Conservation (phyloP, 192 early-diverging fungal species). For the Backusella parvicylindrica region DNA sequence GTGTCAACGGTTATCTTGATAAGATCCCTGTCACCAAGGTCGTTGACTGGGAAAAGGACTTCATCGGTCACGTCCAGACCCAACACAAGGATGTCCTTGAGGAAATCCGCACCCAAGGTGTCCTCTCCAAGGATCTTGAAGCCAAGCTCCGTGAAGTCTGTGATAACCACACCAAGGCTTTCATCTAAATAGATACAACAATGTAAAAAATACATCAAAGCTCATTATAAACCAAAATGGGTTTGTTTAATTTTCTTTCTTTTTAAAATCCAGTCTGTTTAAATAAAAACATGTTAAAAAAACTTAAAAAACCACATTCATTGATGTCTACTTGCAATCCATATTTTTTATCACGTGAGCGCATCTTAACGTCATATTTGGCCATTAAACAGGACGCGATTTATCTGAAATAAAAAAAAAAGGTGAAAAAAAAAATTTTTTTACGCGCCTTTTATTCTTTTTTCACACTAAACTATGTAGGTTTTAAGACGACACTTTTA, state of each 20-base stretch:
- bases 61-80: slow-evolving; percentile 83
- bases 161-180: slow-evolving; percentile 75
- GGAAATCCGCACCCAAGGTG: slow-evolving; percentile 85
- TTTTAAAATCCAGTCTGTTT: not conserved
- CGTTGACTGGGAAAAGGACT: slow-evolving; percentile 88
- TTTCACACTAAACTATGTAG: not conserved
- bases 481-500: not conserved
- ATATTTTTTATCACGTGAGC: not conserved
- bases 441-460: not conserved
- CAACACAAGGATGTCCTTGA: slow-evolving; percentile 89
- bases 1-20: slow-evolving; percentile 99
- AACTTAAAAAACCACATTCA: not conserved
- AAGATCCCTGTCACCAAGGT: slow-evolving; percentile 94
- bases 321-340: not conserved
- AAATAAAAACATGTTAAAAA: not conserved
- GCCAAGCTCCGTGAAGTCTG: slow-evolving; percentile 90
- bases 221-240: not conserved
- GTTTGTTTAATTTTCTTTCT: not conserved
- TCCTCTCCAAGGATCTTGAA: slow-evolving; percentile 85
- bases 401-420: not conserved
- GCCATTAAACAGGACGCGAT: not conserved
- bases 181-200: slow-evolving; percentile 32
- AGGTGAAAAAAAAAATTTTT: slow-evolving; percentile 4
- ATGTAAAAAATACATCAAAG: slow-evolving; percentile 6
- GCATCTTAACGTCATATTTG: not conserved